Evolutionary conservation across 148 eudicot genomes (phyloP), one percentile per base, ranked within the genome.

Genomic region (Camellia japonica): DNA sequence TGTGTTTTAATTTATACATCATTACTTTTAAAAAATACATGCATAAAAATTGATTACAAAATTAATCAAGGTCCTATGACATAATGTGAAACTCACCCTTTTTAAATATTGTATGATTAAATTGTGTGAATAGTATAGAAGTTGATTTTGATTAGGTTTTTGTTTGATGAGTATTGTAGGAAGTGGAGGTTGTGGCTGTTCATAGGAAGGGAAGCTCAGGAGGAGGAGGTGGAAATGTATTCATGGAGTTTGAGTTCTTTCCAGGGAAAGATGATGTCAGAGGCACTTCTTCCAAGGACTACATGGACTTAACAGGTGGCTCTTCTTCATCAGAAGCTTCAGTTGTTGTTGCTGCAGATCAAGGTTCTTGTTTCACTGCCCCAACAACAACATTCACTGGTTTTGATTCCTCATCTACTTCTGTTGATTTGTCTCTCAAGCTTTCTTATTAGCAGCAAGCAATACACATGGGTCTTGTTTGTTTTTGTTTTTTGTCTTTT

Each of bases 391-490:
- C 65, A 54, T 14, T 58, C 67, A 52, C 64, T 63, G 63, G 68
- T 81, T 65, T 19, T 41, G 47, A 61, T 71, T 20, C 74, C 58
- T 72, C 87, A 56, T 72, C 87, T 63, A 65, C 59, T 76, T 84
- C 81, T 16, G 79, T 91, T 88, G 95, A 91, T 81, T 83, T 91
- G 88, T 90, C 95, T 54, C 89, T 91, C 52, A 91, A 90, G 87
- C 95, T 91, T 77, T 88, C 80, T 60, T 74, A 74, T 58, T 82
- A 82, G 80, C 52, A 71, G 63, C 42, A 65, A 71, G 63, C 42
- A 65, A 41, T 42, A 47, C 59, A 52, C 38, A n/a, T 54, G 9
- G 52, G n/a, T 47, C 1, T 71, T 79, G 58, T 70, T 84, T 54
- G 68, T 43, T 63, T 46, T 52, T 73, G 16, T 46, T 15, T 69